Evolutionary conservation across 352 stramenopile genomes (phyloP).

Genomic region (Phytophthora melonis): DNA sequence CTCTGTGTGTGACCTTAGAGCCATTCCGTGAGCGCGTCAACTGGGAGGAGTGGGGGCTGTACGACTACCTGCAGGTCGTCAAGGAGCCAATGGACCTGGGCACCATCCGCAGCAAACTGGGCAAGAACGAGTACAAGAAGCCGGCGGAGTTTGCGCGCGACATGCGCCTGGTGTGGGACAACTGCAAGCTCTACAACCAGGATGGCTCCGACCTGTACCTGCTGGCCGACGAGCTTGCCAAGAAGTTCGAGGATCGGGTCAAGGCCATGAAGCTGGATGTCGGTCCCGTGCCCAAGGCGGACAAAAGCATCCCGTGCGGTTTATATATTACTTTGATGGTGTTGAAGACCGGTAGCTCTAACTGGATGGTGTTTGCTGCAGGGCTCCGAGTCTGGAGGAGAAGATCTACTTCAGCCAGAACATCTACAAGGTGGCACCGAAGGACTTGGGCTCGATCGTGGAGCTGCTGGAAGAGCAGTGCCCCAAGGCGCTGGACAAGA

Average conservation of each 20-base stretch:
- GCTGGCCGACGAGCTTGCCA: constrained; percentile 82
- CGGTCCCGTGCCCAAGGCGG: constrained; percentile 59
- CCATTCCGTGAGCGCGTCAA: constrained; percentile 89
- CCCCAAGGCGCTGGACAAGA: constrained; percentile 88
- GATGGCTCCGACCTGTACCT: constrained; percentile 91
- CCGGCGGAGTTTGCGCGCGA: constrained; percentile 82
- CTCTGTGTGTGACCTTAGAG: constrained; percentile 47
- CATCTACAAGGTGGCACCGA: constrained; percentile 87
- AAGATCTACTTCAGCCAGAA: constrained; percentile 91
- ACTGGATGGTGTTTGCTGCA: constrained; percentile 38
- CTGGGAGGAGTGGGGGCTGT: constrained; percentile 91
- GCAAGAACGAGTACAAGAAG: constrained; percentile 89
- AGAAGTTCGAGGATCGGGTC: constrained; percentile 90
- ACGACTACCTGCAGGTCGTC: constrained; percentile 92
- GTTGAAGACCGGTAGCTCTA: constrained; percentile 1
- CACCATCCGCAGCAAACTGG: constrained; percentile 83
- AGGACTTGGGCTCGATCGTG: constrained; percentile 82
- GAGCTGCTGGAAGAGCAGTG: constrained; percentile 88
- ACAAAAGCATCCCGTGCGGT: constrained; percentile 78
- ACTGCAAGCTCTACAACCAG: constrained; percentile 90
- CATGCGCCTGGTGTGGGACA: constrained; percentile 89
- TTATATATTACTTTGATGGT: background rate
- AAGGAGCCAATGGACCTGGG: constrained; percentile 94
- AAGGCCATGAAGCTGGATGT: constrained; percentile 88
- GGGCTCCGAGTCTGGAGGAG: constrained; percentile 79